A percentile compares a stretch with the other conserved stretches of the same genome.
phyloP scores from a whole-genome alignment of 1,284 basidiomycete genomes.

The Microbotryum violaceum region DNA sequence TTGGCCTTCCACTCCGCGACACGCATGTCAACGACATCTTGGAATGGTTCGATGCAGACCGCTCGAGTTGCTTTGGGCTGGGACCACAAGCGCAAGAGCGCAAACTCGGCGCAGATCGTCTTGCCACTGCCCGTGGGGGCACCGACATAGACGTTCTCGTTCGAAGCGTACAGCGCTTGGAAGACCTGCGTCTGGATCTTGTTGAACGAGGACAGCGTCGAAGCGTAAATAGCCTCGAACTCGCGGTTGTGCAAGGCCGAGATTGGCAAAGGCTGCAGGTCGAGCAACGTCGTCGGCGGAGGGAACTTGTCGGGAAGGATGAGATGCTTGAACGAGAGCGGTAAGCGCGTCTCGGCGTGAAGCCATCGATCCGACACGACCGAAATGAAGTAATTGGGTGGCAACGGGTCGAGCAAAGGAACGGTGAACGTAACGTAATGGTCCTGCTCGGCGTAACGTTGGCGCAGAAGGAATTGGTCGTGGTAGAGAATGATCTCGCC shows the following conservation, averaged over 20 bases:
- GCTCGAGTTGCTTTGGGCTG: constrained; percentile 74
- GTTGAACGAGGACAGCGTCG: constrained; percentile 69
- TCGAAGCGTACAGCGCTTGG: constrained; percentile 91
- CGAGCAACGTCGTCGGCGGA: constrained; percentile 80
- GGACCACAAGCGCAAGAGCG: constrained; percentile 83
- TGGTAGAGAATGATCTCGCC: constrained; percentile 93
- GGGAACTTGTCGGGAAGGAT: constrained; percentile 97
- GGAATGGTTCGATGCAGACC: constrained; percentile 92
- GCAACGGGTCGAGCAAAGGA: constrained; percentile 92
- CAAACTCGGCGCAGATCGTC: constrained; percentile 95
- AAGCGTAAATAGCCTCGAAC: constrained; percentile 76
- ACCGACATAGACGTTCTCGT: constrained; percentile 92
- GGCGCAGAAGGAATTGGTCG: constrained; percentile 82
- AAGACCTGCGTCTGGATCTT: constrained; percentile 99
- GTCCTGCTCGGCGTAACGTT: constrained; percentile 70
- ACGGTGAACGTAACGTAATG: constrained; percentile 92
- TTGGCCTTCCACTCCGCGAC: constrained; percentile 82
- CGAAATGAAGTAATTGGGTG: constrained; percentile 96
- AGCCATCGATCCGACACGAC: constrained; percentile 93
- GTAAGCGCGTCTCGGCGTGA: constrained; percentile 85
- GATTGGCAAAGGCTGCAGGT: constrained; percentile 82
- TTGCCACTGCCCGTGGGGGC: constrained; percentile 96
- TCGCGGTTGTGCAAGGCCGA: constrained; percentile 86
- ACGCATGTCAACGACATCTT: constrained; percentile 89
- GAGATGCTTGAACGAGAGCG: constrained; percentile 95